A percentile compares a stretch with the other conserved stretches of the same genome.
phyloP scores from a whole-genome alignment of 306 rosid genomes.

The Mimosa bimucronata region DNA sequence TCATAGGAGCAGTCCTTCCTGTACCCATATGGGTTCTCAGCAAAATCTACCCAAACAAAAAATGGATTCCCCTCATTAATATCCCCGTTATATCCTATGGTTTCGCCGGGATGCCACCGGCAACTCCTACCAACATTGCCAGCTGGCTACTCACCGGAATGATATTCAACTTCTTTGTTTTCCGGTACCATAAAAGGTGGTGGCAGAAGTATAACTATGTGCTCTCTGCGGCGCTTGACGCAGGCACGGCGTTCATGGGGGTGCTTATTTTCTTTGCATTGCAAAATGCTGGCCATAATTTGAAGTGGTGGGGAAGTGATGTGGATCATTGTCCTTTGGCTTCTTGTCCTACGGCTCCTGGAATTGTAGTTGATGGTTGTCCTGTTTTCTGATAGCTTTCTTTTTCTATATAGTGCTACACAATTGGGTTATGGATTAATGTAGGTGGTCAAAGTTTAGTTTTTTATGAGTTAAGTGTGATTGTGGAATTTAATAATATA shows the following conservation, averaged over 20 bases:
- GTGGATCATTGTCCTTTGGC: constrained; percentile 92
- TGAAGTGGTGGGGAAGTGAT: constrained; percentile 92
- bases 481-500: background rate
- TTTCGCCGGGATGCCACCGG: constrained; percentile 98
- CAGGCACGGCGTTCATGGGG: constrained; percentile 98
- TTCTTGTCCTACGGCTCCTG: constrained; percentile 86
- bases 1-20: constrained; percentile 86
- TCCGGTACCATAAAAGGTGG: constrained; percentile 82
- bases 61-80: constrained; percentile 91
- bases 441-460: background rate
- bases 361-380: constrained; percentile 76
- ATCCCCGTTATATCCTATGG: constrained; percentile 91
- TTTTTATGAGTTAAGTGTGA: background rate
- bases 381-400: constrained; percentile 59
- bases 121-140: constrained; percentile 93
- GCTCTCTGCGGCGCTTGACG: constrained; percentile 91
- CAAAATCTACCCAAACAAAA: constrained; percentile 81
- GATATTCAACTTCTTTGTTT: constrained; percentile 87
- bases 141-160: constrained; percentile 96
- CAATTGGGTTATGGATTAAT: background rate
- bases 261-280: constrained; percentile 80
- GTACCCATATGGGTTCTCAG: constrained; percentile 85
- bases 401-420: background rate
- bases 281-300: constrained; percentile 62
- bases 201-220: constrained; percentile 97